Evolutionary conservation across 345 rosid genomes (phyloP).

Genomic region (Populus ilicifolia): DNA sequence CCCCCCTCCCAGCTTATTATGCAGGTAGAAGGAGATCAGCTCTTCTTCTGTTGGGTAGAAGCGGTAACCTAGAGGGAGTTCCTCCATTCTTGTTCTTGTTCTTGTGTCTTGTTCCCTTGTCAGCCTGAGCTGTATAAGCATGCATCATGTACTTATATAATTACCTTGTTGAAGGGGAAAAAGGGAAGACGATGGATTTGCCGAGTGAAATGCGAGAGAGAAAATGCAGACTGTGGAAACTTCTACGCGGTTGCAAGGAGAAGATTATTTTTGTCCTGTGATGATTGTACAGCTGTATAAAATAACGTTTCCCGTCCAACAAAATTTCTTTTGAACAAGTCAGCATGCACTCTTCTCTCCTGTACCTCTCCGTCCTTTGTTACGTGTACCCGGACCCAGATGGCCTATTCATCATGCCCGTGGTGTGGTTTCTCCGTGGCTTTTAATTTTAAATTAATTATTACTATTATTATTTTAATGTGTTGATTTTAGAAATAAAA

Average conservation of each 20-base stretch:
- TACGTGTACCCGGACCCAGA: background rate
- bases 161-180: conserved; percentile 1
- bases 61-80: conserved; percentile 52
- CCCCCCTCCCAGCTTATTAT: conserved; percentile 57
- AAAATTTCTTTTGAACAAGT: conserved; percentile 37
- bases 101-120: background rate
- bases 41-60: conserved; percentile 96
- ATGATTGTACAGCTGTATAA: background rate
- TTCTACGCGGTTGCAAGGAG: conserved; percentile 50
- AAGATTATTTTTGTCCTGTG: background rate
- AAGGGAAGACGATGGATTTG: conserved; percentile 8
- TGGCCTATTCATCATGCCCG: no score
- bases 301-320: background rate
- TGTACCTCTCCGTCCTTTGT: background rate
- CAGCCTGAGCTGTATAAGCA: background rate
- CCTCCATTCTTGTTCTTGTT: conserved; percentile 21
- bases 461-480: no score
- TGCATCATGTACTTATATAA: background rate
- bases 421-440: no score
- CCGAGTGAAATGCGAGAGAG: conserved; percentile 61
- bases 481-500: no score
- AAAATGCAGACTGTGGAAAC: conserved; percentile 8
- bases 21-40: conserved; percentile 70
- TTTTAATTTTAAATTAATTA: no score
- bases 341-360: conserved; percentile 9